phyloP scores from a whole-genome alignment of 371 early-diverging fungal genomes.

The Furculomyces boomerangus region DNA sequence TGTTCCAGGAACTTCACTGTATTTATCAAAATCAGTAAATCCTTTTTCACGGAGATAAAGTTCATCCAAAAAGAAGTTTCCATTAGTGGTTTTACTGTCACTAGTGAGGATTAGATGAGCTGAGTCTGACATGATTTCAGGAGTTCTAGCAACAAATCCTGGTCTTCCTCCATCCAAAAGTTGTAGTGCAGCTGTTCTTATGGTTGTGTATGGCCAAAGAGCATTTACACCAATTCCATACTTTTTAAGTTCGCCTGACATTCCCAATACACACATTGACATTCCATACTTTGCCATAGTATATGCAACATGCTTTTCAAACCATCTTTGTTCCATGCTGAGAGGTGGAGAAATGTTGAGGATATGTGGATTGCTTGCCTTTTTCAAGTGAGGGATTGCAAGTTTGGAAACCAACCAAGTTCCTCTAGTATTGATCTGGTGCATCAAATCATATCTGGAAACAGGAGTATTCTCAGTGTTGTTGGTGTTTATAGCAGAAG shows the following conservation, averaged over 20 bases:
- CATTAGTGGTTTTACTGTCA: constrained; percentile 19
- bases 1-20: constrained; percentile 33
- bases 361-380: constrained; percentile 48
- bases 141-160: constrained; percentile 17
- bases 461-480: constrained; percentile 35
- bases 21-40: constrained; percentile 41
- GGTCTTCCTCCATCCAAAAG: constrained; percentile 16
- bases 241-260: constrained; percentile 42
- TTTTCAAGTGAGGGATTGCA: constrained; percentile 39
- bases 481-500: constrained; percentile 52
- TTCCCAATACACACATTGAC: constrained; percentile 51
- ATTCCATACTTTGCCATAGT: constrained; percentile 59
- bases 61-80: constrained; percentile 63
- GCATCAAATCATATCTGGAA: constrained; percentile 68
- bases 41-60: constrained; percentile 42
- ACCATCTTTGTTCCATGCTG: constrained; percentile 44
- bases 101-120: constrained; percentile 43
- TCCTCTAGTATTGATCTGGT: constrained; percentile 57
- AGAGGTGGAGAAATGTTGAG: constrained; percentile 58
- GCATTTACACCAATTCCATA: constrained; percentile 59
- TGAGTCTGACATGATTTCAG: constrained; percentile 72
- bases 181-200: constrained; percentile 53
- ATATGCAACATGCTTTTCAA: constrained; percentile 47
- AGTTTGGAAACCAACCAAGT: constrained; percentile 59
- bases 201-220: constrained; percentile 60